These are phyloP conservation scores for Martensiomyces pterosporus DNA, from an alignment of 192 early-diverging fungal species.

Conservation along the genomic window DNA sequence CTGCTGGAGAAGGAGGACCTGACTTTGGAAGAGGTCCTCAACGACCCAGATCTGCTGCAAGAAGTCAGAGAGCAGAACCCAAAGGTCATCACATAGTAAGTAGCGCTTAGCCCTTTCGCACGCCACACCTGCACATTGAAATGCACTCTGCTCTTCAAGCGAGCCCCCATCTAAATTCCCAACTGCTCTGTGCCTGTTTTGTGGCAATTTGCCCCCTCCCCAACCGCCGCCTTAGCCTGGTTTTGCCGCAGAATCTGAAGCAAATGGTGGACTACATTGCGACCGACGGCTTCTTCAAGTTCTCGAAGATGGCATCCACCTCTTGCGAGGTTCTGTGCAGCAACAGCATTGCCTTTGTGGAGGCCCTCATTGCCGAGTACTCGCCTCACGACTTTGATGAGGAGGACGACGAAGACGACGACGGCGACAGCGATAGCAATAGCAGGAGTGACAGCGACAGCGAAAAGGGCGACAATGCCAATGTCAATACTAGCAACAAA, in stretches of 20 bases:
- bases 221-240: slow-evolving; percentile 56
- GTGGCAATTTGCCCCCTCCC: too few species aligned
- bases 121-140: not conserved
- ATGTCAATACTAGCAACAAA: not conserved
- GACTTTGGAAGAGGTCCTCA: slow-evolving; percentile 85
- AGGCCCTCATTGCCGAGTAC: slow-evolving; percentile 27
- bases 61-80: slow-evolving; percentile 91
- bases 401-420: slow-evolving; percentile 30
- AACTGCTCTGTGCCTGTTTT: too few species aligned
- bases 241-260: slow-evolving; percentile 67
- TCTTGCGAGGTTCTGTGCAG: slow-evolving; percentile 51
- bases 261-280: slow-evolving; percentile 81
- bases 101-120: slow-evolving; percentile 1
- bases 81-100: slow-evolving; percentile 76
- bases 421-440: not conserved
- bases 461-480: slow-evolving; percentile 2
- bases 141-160: not conserved
- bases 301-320: slow-evolving; percentile 36
- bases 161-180: too few species aligned
- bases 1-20: slow-evolving; percentile 88
- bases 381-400: slow-evolving; percentile 41
- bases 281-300: slow-evolving; percentile 77
- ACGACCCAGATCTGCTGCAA: slow-evolving; percentile 91
- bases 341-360: slow-evolving; percentile 40
- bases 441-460: not conserved